Conservation (phyloP, 2,329 filamentous ascomycete species). For the Tolypocladium endophyticum region DNA sequence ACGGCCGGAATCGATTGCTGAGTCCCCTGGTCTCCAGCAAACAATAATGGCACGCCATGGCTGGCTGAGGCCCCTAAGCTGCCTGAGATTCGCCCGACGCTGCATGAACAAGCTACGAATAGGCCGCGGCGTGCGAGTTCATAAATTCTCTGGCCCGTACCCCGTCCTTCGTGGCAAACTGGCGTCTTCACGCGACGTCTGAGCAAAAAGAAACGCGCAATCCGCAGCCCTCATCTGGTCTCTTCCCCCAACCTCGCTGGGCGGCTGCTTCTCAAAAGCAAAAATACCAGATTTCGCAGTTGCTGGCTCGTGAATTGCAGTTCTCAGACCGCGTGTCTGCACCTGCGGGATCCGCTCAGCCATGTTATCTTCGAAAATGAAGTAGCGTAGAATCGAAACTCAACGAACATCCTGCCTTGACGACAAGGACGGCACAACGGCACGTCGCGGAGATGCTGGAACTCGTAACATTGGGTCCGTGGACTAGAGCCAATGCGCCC, state of each 20-base stretch:
- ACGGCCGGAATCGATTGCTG: background rate
- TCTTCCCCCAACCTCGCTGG: background rate
- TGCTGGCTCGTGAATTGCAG: no score
- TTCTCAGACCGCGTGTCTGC: background rate
- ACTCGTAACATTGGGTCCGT: background rate
- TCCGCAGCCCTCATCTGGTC: background rate
- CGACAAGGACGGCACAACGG: background rate
- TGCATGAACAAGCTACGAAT: background rate
- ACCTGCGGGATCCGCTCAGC: background rate
- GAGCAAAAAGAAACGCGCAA: background rate
- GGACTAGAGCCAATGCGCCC: background rate
- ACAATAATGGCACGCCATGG: background rate
- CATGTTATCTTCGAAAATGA: no score
- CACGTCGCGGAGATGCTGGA: background rate
- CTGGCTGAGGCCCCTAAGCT: background rate
- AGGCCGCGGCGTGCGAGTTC: background rate
- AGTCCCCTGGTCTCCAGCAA: background rate
- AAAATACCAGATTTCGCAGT: background rate
- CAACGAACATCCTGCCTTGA: background rate
- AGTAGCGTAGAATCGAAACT: background rate
- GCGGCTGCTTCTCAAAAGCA: background rate
- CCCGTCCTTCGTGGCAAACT: background rate
- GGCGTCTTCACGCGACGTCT: background rate
- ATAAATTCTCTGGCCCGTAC: no score
- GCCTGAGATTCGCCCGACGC: background rate